Base-by-base conservation (phyloP, 371 early-diverging fungal genomes). In the Apophysomyces elegans region DNA sequence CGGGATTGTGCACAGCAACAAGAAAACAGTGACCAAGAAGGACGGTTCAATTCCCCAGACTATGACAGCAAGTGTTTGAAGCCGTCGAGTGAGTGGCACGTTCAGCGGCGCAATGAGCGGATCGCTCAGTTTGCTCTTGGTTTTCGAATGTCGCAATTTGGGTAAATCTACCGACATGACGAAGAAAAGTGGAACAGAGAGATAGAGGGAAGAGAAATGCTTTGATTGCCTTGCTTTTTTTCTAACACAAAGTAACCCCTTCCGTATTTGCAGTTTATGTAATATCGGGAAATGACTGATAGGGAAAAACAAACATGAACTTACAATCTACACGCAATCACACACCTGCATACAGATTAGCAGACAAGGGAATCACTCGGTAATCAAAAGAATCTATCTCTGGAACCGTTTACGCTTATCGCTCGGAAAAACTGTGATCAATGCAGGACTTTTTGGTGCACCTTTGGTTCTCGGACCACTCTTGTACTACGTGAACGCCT, bases 31-130 rank as follows among this genome's bases (percentile, higher is more conserved):
- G 83, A 91, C 46, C 80, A 44, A n/a, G 80, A 72, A 18, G 1
- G 72, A 61, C 8, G 72, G 72, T 35, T 72, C 72, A 56, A 67
- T 62, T 32, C 72, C 72, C 62, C 65, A 72, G 16, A 64, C 62
- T 1, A 72, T 59, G 16, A 65, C 86, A 16, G 87, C 81, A 0
- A 81, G 70, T 18, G 91, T 95, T 66, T 95, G 92, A n/a, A 87
- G 76, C 21, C 95, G 81, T 37, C 95, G 86, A 60, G 78, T 74
- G 57, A 90, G 65, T 0, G 95, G 95, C 13, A 91, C 81, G 43
- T 76, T 68, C n/a, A 90, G 63, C 8, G 91, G 91, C 5, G 82
- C 72, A 67, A 72, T 72, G 50, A 59, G 62, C 14, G 65, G 62
- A 50, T 9, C 21, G 9, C 16, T 26, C 16, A 32, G 54, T 26